Base-by-base conservation (phyloP, 2,329 filamentous ascomycete species). In the Calonectria hongkongensis region DNA sequence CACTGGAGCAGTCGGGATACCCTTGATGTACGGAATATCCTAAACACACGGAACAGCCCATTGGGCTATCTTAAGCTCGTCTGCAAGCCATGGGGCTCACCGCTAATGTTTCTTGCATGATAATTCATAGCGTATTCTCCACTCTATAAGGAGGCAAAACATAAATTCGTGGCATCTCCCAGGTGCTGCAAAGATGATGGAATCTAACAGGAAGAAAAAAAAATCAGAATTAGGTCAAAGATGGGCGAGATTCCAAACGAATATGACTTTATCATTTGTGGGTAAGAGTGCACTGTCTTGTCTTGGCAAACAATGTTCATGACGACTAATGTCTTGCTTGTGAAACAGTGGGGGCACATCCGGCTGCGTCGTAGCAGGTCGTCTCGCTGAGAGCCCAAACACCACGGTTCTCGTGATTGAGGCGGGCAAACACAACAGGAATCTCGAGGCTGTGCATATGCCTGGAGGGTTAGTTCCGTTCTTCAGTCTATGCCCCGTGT, bases 401-500 rank as follows among this genome's bases (percentile, higher is more conserved):
- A 71, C 74, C 15, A 80, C 70, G 21, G 78, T 85, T 8, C 79
- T 84, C 0, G 74, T 85, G 7, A 79, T 85, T 25, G 83, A 85
- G 63, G 84, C 83, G 18, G 84, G 84, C 9, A 76, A 81, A n/a
- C 82, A 86, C 64, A 85, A 83, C 66, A 80, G 82, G 66, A 75
- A 87, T 45, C 80, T 89, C 0, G 87, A 88, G 48, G 88, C 87
- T 62, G 85, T 87, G 4, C 83, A 88, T 65, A 89, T 89, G 87
- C 83, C 84, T 6, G 88, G 88, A 69, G 88, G 86, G 82, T 87
- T 78, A 77, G 82, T 75, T 60, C 15, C 9, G 28, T n/a, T 6
- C 3, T 5, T 7, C 15, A 33, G n/a, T 9, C 25, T 4, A 51
- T 12, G 18, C 27, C 5, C 13, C 8, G 3, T 16, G n/a, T 62